phyloP scores from a whole-genome alignment of 2,329 filamentous ascomycete genomes.

The Cordyceps tenuipes region DNA sequence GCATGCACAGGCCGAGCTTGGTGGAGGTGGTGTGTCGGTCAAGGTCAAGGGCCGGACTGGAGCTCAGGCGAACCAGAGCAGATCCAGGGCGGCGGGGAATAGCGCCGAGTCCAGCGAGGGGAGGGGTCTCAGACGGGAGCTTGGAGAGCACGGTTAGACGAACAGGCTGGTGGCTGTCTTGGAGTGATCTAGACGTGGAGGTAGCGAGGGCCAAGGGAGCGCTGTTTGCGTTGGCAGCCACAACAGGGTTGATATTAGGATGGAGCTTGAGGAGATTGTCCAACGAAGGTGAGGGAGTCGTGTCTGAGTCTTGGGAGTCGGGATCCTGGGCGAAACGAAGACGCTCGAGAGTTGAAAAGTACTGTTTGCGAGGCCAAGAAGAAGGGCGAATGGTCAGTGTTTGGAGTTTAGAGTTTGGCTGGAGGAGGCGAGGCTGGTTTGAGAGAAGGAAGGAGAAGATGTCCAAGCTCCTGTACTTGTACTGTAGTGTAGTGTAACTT shows the following conservation, averaged over 20 bases:
- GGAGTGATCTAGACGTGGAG: background rate
- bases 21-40: conserved; percentile 1
- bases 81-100: conserved; percentile 7
- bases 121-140: conserved; percentile 7
- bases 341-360: conserved; percentile 65
- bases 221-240: conserved; percentile 15
- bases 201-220: background rate
- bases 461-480: background rate
- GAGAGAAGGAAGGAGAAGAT: background rate
- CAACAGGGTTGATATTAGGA: conserved; percentile 10
- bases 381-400: conserved; percentile 1
- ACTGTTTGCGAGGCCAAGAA: conserved; percentile 35
- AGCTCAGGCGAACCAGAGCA: conserved; percentile 6
- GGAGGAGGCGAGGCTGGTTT: background rate
- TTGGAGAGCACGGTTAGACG: conserved; percentile 8
- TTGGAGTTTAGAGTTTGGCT: background rate
- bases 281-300: conserved; percentile 19
- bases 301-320: conserved; percentile 23
- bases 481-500: too few species aligned
- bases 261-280: conserved; percentile 18
- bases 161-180: conserved; percentile 7
- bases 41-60: conserved; percentile 2
- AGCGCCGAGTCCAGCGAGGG: background rate
- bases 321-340: conserved; percentile 51
- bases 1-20: background rate